Evolutionary conservation across 805 yeast genomes (phyloP).

Genomic region (Metschnikowia koreensis): DNA sequence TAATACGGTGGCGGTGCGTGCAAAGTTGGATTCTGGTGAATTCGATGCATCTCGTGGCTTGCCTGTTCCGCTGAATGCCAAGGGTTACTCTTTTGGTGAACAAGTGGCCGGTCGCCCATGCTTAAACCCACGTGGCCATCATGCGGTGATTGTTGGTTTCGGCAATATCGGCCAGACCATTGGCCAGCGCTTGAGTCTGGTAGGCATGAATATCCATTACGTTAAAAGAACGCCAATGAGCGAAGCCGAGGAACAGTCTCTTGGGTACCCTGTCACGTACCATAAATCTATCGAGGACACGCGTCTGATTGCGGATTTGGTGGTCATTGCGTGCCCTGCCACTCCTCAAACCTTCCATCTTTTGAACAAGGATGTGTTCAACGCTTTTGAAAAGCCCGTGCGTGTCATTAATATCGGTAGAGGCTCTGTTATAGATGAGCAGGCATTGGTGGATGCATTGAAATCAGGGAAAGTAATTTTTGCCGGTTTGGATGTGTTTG

Average conservation of each 20-base stretch:
- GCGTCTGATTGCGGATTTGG: slow-evolving; percentile 48
- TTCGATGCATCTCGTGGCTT: slow-evolving; percentile 40
- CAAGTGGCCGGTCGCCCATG: slow-evolving; percentile 43
- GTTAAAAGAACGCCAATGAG: slow-evolving; percentile 52
- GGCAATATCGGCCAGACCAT: slow-evolving; percentile 72
- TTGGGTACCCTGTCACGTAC: slow-evolving; percentile 48
- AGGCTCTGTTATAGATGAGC: slow-evolving; percentile 66
- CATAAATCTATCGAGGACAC: slow-evolving; percentile 34
- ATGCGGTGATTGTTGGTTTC: slow-evolving; percentile 67
- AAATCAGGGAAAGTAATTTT: slow-evolving; percentile 57
- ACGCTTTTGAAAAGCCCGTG: slow-evolving; percentile 49
- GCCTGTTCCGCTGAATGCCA: slow-evolving; percentile 2
- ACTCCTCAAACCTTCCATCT: slow-evolving; percentile 55
- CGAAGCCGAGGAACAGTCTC: slow-evolving; percentile 24
- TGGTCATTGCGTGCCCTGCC: slow-evolving; percentile 68
- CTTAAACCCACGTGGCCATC: slow-evolving; percentile 54
- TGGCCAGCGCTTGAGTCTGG: slow-evolving; percentile 51
- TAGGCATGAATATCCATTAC: slow-evolving; percentile 67
- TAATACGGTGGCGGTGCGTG: slow-evolving; percentile 49
- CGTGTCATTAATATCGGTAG: slow-evolving; percentile 74
- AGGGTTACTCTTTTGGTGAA: slow-evolving; percentile 42
- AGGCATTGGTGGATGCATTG: slow-evolving; percentile 60
- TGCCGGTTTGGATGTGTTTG: slow-evolving; percentile 74
- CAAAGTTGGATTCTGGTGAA: slow-evolving; percentile 29
- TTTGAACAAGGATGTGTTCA: slow-evolving; percentile 48